Base-by-base conservation (phyloP, 306 rosid species). In the Cicer bijugum region DNA sequence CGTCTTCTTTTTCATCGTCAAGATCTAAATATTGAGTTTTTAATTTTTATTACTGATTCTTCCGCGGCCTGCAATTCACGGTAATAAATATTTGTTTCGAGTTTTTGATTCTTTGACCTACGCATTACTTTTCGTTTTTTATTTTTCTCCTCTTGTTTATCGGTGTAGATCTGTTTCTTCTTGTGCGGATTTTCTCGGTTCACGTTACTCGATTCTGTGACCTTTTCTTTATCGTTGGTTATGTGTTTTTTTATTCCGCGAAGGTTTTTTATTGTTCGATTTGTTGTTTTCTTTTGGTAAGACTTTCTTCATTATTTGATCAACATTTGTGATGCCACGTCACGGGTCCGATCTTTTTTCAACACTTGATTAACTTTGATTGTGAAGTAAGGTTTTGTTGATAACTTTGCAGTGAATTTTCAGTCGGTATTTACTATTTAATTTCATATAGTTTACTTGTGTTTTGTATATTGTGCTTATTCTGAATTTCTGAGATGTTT, bases 131-230 rank as follows among this genome's bases (percentile, higher is more conserved):
- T 71, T 1, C 19, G 47, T 20, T 28, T 35, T 69, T 64, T 6
- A 2, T 20, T 47, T 6, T 39, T 14, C 67, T 12, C 57, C 33
- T 19, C 4, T 28, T 42, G n/a, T 14, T 53, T 19, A 2, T 62
- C 6, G 50, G 39, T 14, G 2, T 60, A 68, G 82, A 80, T 84
- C 82, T 76, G 79, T 46, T 70, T 67, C 77, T 63, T 55, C 12
- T 1, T 12, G 0, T 5, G 6, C 9, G 58, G 23, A 19, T 74
- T 74, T 62, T 62, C 23, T 52, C 0, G 12, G 44, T 42, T 37
- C 6, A 42, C 76, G 64, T 56, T 23, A 60, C 72, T 45, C 14
- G 77, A 48, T 65, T 75, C 64, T 43, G 35, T 6, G 6, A 37
- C 58, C 20, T 15, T 67, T 67, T 72, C 2, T 20, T 43, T 1